Conservation (phyloP, 2,329 filamentous ascomycete genomes). For the Westerdykella aurantiaca region DNA sequence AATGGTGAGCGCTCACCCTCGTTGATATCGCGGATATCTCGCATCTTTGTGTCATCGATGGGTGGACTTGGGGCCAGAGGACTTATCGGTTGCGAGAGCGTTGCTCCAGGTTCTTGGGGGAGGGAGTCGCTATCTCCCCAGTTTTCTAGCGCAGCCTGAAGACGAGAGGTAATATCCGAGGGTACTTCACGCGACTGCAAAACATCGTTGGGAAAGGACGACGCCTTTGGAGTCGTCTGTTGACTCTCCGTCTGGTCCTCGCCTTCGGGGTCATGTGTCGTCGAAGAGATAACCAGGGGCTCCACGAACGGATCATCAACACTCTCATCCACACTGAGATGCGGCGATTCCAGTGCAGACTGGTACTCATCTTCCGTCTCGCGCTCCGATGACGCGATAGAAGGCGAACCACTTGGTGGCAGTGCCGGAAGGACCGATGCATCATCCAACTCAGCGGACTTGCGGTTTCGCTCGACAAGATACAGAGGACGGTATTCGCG, state of each 20-base stretch:
- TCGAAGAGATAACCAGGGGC: constrained; percentile 15
- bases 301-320: constrained; percentile 22
- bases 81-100: constrained; percentile 9
- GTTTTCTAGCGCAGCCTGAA: constrained; percentile 16
- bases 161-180: too few relatives aligned
- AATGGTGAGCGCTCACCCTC: constrained; percentile 14
- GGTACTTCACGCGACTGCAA: constrained; percentile 1
- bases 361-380: constrained; percentile 43
- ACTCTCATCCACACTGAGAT: constrained; percentile 18
- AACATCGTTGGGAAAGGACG: constrained; percentile 38
- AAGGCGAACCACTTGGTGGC: constrained; percentile 42
- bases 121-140: constrained; percentile 11
- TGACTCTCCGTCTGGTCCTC: constrained; percentile 55
- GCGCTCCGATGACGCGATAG: constrained; percentile 28
- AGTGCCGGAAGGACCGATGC: constrained; percentile 49
- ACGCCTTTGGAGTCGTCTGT: constrained; percentile 64
- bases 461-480: constrained; percentile 61
- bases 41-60: constrained; percentile 23
- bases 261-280: constrained; percentile 20
- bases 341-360: constrained; percentile 39
- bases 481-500: constrained; percentile 75
- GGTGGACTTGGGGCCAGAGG: constrained; percentile 20
- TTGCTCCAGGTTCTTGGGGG: constrained; percentile 5
- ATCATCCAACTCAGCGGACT: constrained; percentile 29
- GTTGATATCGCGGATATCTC: constrained; percentile 6